Conservation (phyloP, 805 yeast genomes). For the Dipodascus albidus region DNA sequence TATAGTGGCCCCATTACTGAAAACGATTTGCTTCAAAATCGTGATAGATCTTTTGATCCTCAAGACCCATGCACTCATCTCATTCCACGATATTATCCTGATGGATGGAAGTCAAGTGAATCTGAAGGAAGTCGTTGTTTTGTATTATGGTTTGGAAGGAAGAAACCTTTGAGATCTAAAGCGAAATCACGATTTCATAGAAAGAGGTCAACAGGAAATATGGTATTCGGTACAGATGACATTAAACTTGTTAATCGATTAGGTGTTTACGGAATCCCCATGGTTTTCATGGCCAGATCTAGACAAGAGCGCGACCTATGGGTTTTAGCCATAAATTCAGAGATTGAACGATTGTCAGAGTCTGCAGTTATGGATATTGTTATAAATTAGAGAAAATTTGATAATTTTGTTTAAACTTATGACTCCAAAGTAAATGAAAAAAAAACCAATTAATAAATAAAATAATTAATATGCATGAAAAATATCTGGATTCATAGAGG, state of each 20-base stretch:
- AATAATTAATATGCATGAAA: not conserved
- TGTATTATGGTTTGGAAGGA: constrained; percentile 73
- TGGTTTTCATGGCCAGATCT: constrained; percentile 73
- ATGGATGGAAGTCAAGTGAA: constrained; percentile 79
- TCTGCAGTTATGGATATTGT: constrained; percentile 13
- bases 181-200: not conserved
- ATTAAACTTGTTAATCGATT: constrained; percentile 34
- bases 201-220: not conserved
- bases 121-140: constrained; percentile 67
- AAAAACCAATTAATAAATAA: not conserved
- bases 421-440: no score
- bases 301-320: constrained; percentile 75
- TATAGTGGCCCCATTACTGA: constrained; percentile 59
- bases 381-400: constrained; percentile 4
- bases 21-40: constrained; percentile 38
- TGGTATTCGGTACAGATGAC: not conserved
- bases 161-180: constrained; percentile 31
- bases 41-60: constrained; percentile 35
- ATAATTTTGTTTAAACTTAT: no score
- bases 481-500: not conserved
- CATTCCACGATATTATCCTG: constrained; percentile 62
- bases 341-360: constrained; percentile 18
- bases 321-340: constrained; percentile 38
- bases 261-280: constrained; percentile 55
- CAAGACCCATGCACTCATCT: constrained; percentile 43